Conservation (phyloP, 2,329 filamentous ascomycete species). For the Aspergillus fijiensis region DNA sequence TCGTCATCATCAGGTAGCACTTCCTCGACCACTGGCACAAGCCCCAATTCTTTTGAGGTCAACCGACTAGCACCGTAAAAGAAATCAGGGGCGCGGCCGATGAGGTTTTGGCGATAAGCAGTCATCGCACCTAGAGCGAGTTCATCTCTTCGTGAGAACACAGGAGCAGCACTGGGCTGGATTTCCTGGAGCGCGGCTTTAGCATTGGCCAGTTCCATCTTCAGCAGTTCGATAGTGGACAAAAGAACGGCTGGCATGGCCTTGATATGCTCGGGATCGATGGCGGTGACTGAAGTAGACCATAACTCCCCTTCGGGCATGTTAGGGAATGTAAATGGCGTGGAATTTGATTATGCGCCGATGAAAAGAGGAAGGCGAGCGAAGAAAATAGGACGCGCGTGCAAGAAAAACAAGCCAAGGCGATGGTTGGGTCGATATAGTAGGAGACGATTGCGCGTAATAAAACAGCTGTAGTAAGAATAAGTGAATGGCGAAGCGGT, state of each 20-base stretch:
- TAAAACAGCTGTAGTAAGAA: background rate
- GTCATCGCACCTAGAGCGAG: constrained; percentile 39
- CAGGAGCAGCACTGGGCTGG: constrained; percentile 33
- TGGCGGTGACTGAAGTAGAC: constrained; percentile 36
- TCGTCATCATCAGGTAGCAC: constrained; percentile 19
- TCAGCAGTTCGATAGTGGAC: constrained; percentile 43
- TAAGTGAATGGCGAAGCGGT: background rate
- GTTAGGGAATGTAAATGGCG: constrained; percentile 14
- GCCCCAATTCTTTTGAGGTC: constrained; percentile 39
- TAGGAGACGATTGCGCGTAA: background rate
- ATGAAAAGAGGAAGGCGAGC: constrained; percentile 1
- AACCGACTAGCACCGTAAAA: constrained; percentile 36
- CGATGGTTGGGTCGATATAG: background rate
- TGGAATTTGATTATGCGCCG: background rate
- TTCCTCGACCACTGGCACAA: constrained; percentile 31
- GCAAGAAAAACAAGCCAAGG: background rate
- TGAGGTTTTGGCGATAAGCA: constrained; percentile 41
- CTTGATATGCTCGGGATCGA: constrained; percentile 37
- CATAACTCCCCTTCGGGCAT: constrained; percentile 40
- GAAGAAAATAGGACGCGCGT: background rate
- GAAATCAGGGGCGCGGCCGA: constrained; percentile 37
- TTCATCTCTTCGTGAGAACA: constrained; percentile 33
- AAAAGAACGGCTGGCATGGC: constrained; percentile 43
- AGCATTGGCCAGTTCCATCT: constrained; percentile 43
- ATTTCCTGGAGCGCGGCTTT: constrained; percentile 43